Conservation (phyloP, 768 basidiomycete genomes). For the Lactifluus hygrophoroides region DNA sequence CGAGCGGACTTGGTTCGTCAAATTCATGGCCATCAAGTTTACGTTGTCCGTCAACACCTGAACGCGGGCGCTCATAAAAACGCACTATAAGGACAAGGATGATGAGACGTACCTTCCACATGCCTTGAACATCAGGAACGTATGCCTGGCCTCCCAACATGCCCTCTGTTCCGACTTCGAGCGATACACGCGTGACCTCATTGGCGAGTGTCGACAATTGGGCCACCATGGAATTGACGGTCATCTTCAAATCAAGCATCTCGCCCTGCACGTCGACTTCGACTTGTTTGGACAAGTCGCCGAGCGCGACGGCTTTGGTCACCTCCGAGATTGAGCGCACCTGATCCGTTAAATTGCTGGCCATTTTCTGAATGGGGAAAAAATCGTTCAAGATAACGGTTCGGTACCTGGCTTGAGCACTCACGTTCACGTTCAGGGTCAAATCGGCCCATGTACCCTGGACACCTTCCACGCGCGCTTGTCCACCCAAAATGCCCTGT, state of each 20-base stretch:
- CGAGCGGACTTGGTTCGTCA: constrained; percentile 86
- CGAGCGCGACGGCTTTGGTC: constrained; percentile 69
- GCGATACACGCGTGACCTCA: constrained; percentile 83
- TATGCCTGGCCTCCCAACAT: constrained; percentile 89
- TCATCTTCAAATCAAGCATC: constrained; percentile 79
- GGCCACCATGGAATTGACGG: constrained; percentile 71
- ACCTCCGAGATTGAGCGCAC: constrained; percentile 88
- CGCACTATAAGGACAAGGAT: not conserved
- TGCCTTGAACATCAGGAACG: constrained; percentile 89
- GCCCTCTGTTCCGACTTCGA: constrained; percentile 90
- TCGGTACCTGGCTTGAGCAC: constrained; percentile 14
- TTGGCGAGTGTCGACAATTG: constrained; percentile 66
- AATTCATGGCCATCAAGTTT: constrained; percentile 83
- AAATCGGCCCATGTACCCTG: constrained; percentile 87
- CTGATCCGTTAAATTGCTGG: constrained; percentile 75
- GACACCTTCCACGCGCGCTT: constrained; percentile 79
- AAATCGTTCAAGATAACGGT: not conserved
- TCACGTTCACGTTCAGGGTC: constrained; percentile 77
- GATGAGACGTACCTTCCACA: constrained; percentile 68
- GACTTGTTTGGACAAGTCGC: constrained; percentile 77
- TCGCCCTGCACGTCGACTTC: constrained; percentile 92
- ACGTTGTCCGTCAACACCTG: constrained; percentile 69
- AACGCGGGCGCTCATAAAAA: not conserved
- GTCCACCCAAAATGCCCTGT: constrained; percentile 78
- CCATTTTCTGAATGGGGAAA: constrained; percentile 59